Percentiles rank a stretch among this genome's conserved stretches.
phyloP scores from a whole-genome alignment of 1,139 yeast species.

The Diutina rugosa region DNA sequence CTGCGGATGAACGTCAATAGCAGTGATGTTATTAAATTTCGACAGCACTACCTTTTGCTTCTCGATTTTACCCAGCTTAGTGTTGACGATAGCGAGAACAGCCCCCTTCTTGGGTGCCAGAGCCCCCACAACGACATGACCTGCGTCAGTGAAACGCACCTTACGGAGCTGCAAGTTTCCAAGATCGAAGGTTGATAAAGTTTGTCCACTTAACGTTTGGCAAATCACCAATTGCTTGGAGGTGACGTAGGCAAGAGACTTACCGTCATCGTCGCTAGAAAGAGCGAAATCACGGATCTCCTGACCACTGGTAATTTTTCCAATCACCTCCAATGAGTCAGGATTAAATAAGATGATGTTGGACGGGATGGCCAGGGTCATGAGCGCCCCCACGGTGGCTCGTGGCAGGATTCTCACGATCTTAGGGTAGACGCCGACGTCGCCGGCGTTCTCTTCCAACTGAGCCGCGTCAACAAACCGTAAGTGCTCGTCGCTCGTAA shows the following conservation, averaged over 20 bases:
- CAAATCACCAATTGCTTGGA: conserved; percentile 39
- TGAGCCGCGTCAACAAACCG: conserved; percentile 49
- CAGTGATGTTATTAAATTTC: conserved; percentile 54
- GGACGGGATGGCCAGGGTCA: conserved; percentile 52
- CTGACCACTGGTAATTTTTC: conserved; percentile 17
- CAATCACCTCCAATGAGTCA: conserved; percentile 30
- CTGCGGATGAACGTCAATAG: conserved; percentile 39
- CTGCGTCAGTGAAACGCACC: conserved; percentile 42
- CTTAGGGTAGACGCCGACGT: conserved; percentile 45
- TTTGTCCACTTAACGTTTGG: conserved; percentile 30
- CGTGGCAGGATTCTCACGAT: conserved; percentile 39
- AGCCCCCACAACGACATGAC: conserved; percentile 45
- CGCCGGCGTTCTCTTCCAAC: conserved; percentile 23
- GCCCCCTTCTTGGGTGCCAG: conserved; percentile 29
- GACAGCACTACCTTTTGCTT: conserved; percentile 33
- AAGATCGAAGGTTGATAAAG: conserved; percentile 17
- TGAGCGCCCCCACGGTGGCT: conserved; percentile 45
- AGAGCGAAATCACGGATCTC: conserved; percentile 28
- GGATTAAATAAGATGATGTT: conserved; percentile 48
- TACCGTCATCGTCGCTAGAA: conserved; percentile 30
- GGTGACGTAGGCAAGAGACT: conserved; percentile 46
- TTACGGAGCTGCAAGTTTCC: conserved; percentile 35
- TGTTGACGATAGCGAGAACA: conserved; percentile 28
- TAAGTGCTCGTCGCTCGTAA: conserved; percentile 44
- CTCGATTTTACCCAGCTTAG: conserved; percentile 27